A percentile compares a stretch with the other conserved stretches of the same genome.
Conservation (phyloP, 345 rosid genomes). For the Mercurialis annua region DNA sequence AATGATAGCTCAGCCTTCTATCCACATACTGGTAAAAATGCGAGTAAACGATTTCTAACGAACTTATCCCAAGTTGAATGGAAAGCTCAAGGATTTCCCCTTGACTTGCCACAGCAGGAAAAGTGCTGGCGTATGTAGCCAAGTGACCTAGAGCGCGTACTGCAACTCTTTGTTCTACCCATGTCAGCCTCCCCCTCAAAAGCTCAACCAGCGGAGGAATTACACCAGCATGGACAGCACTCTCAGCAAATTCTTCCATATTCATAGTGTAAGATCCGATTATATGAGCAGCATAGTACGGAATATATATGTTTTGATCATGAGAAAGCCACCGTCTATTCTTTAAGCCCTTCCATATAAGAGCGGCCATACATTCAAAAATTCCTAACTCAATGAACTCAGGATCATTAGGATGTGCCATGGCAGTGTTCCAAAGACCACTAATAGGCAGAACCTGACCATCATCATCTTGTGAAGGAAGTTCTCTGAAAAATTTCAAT, state of each 20-base stretch:
- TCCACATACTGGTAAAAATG: slow-evolving; percentile 89
- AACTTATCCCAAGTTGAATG: slow-evolving; percentile 85
- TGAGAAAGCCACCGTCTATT: slow-evolving; percentile 93
- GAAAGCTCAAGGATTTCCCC: slow-evolving; percentile 90
- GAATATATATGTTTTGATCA: slow-evolving; percentile 95
- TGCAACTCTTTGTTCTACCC: slow-evolving; percentile 99
- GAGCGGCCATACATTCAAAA: slow-evolving; percentile 93
- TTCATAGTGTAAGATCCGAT: slow-evolving; percentile 99
- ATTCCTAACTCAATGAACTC: slow-evolving; percentile 96
- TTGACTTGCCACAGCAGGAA: slow-evolving; percentile 70
- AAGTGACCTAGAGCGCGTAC: slow-evolving; percentile 94
- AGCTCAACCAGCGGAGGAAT: slow-evolving; percentile 89
- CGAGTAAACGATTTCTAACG: slow-evolving; percentile 90
- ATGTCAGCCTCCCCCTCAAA: slow-evolving; percentile 87
- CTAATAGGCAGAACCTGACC: slow-evolving; percentile 98
- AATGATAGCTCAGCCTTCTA: slow-evolving; percentile 81
- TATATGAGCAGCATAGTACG: slow-evolving; percentile 96
- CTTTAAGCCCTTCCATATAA: slow-evolving; percentile 96
- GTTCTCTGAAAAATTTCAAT: slow-evolving; percentile 87
- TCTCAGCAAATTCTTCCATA: slow-evolving; percentile 94
- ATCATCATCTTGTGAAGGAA: slow-evolving; percentile 92
- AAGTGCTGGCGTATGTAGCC: slow-evolving; percentile 87
- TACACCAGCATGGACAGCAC: slow-evolving; percentile 81
- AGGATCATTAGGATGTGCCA: slow-evolving; percentile 99
- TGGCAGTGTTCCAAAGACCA: slow-evolving; percentile 99